Conservation (phyloP, 2,329 filamentous ascomycete species). For the Aspergillus terreus region DNA sequence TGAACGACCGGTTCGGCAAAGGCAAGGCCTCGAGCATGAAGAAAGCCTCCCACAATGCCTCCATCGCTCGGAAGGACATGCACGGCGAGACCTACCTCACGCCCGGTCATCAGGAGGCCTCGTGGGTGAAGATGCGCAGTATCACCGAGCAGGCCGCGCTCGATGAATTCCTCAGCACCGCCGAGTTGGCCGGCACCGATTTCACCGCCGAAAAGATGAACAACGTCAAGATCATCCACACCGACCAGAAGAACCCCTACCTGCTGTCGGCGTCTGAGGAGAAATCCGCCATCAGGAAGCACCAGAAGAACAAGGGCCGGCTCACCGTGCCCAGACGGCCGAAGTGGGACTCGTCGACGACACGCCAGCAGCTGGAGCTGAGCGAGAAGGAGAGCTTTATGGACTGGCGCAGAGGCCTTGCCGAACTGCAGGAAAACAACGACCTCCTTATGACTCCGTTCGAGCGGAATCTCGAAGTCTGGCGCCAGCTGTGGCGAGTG, state of each 20-base stretch:
- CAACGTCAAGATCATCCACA: conserved; percentile 97
- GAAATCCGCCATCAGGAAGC: conserved; percentile 71
- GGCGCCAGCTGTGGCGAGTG: conserved; percentile 96
- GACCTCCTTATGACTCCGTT: conserved; percentile 97
- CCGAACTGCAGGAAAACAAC: conserved; percentile 88
- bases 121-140: conserved; percentile 99
- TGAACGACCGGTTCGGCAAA: conserved; percentile 98
- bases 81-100: conserved; percentile 89
- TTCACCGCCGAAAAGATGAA: conserved; percentile 99
- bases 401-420: conserved; percentile 83
- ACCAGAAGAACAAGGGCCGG: conserved; percentile 71
- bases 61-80: conserved; percentile 67
- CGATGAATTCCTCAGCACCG: conserved; percentile 93
- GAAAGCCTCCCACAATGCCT: conserved; percentile 59
- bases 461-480: conserved; percentile 94
- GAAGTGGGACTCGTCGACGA: conserved; percentile 82
- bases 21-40: conserved; percentile 82
- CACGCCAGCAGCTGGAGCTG: conserved; percentile 73
- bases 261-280: conserved; percentile 83
- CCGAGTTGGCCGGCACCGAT: conserved; percentile 94
- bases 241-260: conserved; percentile 93
- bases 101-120: conserved; percentile 83
- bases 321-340: conserved; percentile 89
- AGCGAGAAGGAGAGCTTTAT: conserved; percentile 77
- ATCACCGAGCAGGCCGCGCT: conserved; percentile 95